Conservation (phyloP, 345 rosid species). For the Brassica rapa region DNA sequence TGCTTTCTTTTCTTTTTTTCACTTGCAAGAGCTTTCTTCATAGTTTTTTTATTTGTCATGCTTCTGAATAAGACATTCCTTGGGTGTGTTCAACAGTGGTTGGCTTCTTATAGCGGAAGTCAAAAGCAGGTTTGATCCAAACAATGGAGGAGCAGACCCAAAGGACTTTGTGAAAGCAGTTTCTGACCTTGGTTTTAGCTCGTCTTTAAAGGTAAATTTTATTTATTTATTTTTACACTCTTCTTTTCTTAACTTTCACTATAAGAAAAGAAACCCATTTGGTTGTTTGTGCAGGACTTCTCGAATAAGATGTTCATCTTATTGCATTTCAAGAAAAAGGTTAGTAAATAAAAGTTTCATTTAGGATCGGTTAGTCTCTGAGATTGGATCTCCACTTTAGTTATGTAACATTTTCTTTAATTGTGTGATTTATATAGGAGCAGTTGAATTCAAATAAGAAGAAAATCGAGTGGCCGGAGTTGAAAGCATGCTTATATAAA, state of each 20-base stretch:
- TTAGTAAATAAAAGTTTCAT: constrained; percentile 22
- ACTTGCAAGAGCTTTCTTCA: neutral
- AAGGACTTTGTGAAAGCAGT: constrained; percentile 69
- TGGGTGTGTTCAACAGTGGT: constrained; percentile 52
- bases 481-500: constrained; percentile 91
- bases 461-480: constrained; percentile 77
- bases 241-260: neutral
- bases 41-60: neutral
- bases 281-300: constrained; percentile 58
- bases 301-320: constrained; percentile 88
- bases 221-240: neutral
- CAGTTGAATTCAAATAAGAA: constrained; percentile 48
- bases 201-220: constrained; percentile 50
- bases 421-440: constrained; percentile 49
- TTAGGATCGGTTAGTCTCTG: neutral
- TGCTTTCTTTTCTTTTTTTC: neutral
- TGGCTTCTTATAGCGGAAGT: constrained; percentile 98
- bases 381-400: neutral
- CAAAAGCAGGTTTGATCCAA: constrained; percentile 93
- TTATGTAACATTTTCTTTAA: neutral
- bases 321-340: constrained; percentile 81
- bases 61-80: neutral
- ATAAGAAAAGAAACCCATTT: constrained; percentile 17
- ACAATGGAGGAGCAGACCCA: constrained; percentile 86
- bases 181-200: constrained; percentile 71